phyloP scores from a whole-genome alignment of 1,284 basidiomycete species.

The Heterobasidion irregulare region DNA sequence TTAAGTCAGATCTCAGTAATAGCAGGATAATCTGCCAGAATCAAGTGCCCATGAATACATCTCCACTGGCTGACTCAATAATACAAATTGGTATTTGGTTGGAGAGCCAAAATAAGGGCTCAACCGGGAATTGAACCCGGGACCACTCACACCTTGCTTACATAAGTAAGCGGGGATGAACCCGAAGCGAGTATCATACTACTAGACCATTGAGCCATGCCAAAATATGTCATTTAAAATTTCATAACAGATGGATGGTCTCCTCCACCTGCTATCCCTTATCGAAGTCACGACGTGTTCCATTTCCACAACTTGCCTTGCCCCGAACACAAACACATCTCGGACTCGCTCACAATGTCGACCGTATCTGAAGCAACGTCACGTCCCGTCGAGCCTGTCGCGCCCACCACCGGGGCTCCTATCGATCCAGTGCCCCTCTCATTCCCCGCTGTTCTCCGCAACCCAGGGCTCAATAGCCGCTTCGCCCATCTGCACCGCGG shows the following conservation, averaged over 20 bases:
- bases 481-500: constrained; percentile 41
- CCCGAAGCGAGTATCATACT: constrained; percentile 2
- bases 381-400: neutral
- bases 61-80: too few species aligned
- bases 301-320: too few species aligned
- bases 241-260: neutral
- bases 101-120: constrained; percentile 15
- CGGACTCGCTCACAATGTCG: neutral
- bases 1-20: too few species aligned
- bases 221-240: neutral
- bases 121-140: constrained; percentile 37
- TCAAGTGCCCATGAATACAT: too few species aligned
- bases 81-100: too few species aligned
- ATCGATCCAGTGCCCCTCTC: constrained; percentile 39
- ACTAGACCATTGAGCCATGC: constrained; percentile 1
- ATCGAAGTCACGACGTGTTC: neutral
- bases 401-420: neutral
- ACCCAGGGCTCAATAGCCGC: constrained; percentile 39
- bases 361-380: neutral
- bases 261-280: neutral
- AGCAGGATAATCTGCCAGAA: too few species aligned
- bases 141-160: constrained; percentile 14
- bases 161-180: neutral
- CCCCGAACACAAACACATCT: too few species aligned
- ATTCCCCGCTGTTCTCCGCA: constrained; percentile 61